A percentile compares a stretch with the other conserved stretches of the same genome.
These are phyloP conservation scores for Xylariaceae sp. DNA, from an alignment of 2,329 filamentous ascomycete species.

Conservation along the genomic window DNA sequence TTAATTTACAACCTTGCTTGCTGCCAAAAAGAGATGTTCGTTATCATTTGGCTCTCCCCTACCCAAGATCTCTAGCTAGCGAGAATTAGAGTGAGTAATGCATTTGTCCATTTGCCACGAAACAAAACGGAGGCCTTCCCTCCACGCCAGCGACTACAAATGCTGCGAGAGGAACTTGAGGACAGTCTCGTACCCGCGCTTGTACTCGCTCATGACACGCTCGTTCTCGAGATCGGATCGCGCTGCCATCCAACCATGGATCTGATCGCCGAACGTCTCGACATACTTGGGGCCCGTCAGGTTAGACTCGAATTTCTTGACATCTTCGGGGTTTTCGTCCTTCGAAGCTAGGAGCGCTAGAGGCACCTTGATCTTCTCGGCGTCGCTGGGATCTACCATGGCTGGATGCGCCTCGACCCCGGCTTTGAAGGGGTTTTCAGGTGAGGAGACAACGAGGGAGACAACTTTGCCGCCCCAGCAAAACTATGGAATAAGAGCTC, in stretches of 20 bases:
- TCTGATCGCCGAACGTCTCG: conserved; percentile 70
- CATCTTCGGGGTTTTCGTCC: conserved; percentile 63
- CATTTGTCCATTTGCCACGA: not conserved
- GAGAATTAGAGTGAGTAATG: not conserved
- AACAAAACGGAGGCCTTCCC: not conserved
- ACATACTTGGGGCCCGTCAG: conserved; percentile 63
- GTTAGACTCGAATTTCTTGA: conserved; percentile 61
- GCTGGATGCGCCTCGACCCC: conserved; percentile 63
- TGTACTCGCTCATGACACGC: conserved; percentile 65
- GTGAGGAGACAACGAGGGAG: conserved; percentile 55
- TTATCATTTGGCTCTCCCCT: not conserved
- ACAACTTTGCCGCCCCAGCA: conserved; percentile 77
- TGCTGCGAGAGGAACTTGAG: conserved; percentile 64
- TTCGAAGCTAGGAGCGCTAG: conserved; percentile 68
- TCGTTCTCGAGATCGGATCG: conserved; percentile 63
- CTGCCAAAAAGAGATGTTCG: too few species aligned
- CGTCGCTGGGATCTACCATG: conserved; percentile 69
- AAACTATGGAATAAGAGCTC: conserved; percentile 47
- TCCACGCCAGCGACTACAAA: conserved; percentile 24
- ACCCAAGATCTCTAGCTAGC: not conserved
- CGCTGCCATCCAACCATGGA: conserved; percentile 78
- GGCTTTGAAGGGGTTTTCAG: conserved; percentile 61
- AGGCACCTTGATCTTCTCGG: conserved; percentile 64
- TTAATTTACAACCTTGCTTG: too few species aligned
- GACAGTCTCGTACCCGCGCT: conserved; percentile 65